Evolutionary conservation across 2,329 filamentous ascomycete genomes (phyloP).

Genomic region (Diaporthe batatas): DNA sequence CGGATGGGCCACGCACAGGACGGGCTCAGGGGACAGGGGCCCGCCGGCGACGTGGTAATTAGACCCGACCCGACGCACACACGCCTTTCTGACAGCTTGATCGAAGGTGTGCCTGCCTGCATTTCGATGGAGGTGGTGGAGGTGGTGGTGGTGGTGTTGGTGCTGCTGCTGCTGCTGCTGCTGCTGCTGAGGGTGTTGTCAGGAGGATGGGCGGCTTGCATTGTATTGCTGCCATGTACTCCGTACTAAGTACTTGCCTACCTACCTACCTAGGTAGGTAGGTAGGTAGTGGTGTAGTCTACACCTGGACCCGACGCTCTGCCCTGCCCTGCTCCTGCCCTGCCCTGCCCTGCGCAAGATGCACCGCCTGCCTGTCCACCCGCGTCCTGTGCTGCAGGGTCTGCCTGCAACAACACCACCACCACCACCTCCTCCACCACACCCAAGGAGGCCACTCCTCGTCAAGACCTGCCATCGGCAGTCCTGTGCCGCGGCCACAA

Average conservation of each 20-base stretch:
- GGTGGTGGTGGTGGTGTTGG: slow-evolving; percentile 9
- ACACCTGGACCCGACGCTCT: slow-evolving; percentile 3
- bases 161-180: not conserved
- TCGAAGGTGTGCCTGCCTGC: slow-evolving; percentile 42
- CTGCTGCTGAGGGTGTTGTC: not conserved
- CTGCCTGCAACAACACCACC: slow-evolving; percentile 1
- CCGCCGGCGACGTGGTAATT: slow-evolving; percentile 42
- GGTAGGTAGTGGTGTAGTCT: too few species aligned
- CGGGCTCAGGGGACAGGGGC: slow-evolving; percentile 26
- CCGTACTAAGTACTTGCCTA: too few species aligned
- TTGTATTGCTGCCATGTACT: slow-evolving; percentile 14
- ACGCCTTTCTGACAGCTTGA: slow-evolving; percentile 43
- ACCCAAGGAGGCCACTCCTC: not conserved
- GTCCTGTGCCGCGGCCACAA: slow-evolving; percentile 10
- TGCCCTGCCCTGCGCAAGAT: not conserved
- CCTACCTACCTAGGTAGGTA: too few species aligned
- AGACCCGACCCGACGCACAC: slow-evolving; percentile 38
- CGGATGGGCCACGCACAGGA: slow-evolving; percentile 27
- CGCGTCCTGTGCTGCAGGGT: slow-evolving; percentile 15
- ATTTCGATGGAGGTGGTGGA: slow-evolving; percentile 18
- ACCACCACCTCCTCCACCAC: too few species aligned
- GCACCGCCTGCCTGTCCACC: not conserved
- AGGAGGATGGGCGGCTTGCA: slow-evolving; percentile 19
- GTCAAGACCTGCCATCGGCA: slow-evolving; percentile 30
- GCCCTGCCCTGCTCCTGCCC: too few species aligned